These are phyloP conservation scores for Tillandsia fasciculata DNA, from an alignment of 176 grass and related monocot genomes.

Conservation along the genomic window DNA sequence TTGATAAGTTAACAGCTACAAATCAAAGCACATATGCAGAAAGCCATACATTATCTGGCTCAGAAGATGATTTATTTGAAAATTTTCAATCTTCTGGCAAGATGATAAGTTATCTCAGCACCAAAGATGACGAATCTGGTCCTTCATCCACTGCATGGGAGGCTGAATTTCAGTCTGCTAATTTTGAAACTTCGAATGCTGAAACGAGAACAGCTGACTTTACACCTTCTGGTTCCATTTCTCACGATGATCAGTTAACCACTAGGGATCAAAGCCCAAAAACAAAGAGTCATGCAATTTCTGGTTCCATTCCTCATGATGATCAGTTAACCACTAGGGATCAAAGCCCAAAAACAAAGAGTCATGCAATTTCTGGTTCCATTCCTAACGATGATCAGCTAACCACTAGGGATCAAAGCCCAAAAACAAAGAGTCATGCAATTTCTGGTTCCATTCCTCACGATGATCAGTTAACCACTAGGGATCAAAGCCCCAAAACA, in stretches of 20 bases:
- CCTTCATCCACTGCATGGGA: too few relatives aligned
- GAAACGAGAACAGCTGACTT: too few relatives aligned
- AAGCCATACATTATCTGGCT: slow-evolving; percentile 25
- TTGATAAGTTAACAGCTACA: slow-evolving; percentile 21
- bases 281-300: background rate
- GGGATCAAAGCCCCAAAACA: slow-evolving; percentile 1
- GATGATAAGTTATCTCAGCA: too few relatives aligned
- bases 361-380: background rate
- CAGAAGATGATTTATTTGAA: slow-evolving; percentile 13
- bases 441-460: too few relatives aligned
- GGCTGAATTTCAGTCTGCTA: too few relatives aligned
- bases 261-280: slow-evolving; percentile 1
- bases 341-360: too few relatives aligned
- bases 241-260: background rate
- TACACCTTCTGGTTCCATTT: too few relatives aligned
- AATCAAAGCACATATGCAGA: slow-evolving; percentile 16
- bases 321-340: too few relatives aligned
- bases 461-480: background rate
- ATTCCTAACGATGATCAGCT: background rate
- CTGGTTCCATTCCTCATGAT: too few relatives aligned
- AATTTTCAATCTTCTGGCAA: slow-evolving; percentile 9
- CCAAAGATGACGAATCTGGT: too few relatives aligned
- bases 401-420: background rate
- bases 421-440: background rate
- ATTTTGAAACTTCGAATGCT: too few relatives aligned